Base-by-base conservation (phyloP, 2,329 filamentous ascomycete genomes). In the Tolypocladium cylindrosporum region DNA sequence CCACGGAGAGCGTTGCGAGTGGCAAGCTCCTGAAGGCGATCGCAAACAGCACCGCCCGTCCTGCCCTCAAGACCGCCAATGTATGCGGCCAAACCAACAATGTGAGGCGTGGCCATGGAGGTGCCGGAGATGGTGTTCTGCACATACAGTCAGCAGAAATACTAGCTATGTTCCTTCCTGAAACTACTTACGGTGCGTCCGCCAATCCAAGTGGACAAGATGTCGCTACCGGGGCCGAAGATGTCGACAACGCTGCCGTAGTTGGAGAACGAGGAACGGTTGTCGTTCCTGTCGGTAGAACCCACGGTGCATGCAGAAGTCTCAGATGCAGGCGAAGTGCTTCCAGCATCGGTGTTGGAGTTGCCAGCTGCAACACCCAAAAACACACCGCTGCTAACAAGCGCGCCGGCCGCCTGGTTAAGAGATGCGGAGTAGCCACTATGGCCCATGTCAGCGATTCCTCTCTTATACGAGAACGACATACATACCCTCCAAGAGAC, bases 321-420 rank as follows among this genome's bases (percentile, higher is more conserved):
- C 54, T 61, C 63, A 16, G 64, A 66, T 9, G 62, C 63, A n/a
- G 64, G 64, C 14, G 64, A 66, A n/a, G 48, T 55, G 41, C 48
- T 19, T 11, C 53, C 57, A 1, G 59, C 62, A 27, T 64, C 61
- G 11, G 48, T 36, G 43, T 61, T 61, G 55, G 55, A 57, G 55
- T 81, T 82, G 40, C 80, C 79, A 16, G 79, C 79, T 5, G 80
- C 79, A 9, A 80, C 79, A 57, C 75, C 76, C 37, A 80, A 70
- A 57, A 79, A 77, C 56, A 80, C 69, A 39, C 78, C 78, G 0
- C 69, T 66, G 27, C 59, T 60, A 61, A 78, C 70, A 37, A 78
- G 69, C 50, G 68, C 69, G 11, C 68, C 69, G 19, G 79, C 77
- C 11, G 78, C 79, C 34, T 63, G 67, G 72, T 81, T 82, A 58